Percentiles rank a stretch among this genome's conserved stretches.
Evolutionary conservation across 2,329 filamentous ascomycete genomes (phyloP).

Genomic region (Emericellopsis atlantica): DNA sequence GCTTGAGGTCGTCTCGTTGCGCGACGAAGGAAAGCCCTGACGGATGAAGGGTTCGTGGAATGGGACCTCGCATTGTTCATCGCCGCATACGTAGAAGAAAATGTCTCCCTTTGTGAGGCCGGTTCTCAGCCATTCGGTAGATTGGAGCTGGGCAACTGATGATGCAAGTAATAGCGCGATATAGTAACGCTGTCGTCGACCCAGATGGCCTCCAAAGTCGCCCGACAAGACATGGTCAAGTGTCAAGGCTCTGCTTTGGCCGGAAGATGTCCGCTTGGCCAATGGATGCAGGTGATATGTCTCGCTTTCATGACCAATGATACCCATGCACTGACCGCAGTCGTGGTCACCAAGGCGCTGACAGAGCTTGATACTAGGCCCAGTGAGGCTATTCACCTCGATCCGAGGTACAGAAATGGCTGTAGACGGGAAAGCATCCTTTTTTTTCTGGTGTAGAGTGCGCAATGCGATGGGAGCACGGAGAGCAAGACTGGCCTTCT

Average conservation of each 20-base stretch:
- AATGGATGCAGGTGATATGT: not conserved
- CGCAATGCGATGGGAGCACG: too few relatives aligned
- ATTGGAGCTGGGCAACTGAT: not conserved
- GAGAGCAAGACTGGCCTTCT: too few relatives aligned
- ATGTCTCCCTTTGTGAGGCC: not conserved
- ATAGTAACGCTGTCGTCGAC: not conserved
- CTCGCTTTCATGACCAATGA: not conserved
- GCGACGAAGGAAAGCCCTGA: not conserved
- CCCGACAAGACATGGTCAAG: not conserved
- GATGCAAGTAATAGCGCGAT: not conserved
- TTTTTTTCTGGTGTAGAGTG: not conserved
- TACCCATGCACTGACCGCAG: not conserved
- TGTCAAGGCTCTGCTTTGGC: not conserved
- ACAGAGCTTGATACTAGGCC: not conserved
- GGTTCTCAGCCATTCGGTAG: not conserved
- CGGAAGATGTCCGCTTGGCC: not conserved
- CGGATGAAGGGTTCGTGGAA: not conserved
- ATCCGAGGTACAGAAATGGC: too few relatives aligned
- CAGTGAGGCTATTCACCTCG: too few relatives aligned
- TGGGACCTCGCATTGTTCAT: not conserved
- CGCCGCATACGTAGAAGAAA: not conserved
- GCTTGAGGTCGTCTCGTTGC: not conserved
- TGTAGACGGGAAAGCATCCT: not conserved
- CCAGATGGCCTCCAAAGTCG: not conserved
- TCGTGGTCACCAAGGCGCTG: not conserved